These are phyloP conservation scores for Fusarium austroafricanum DNA, from an alignment of 2,329 filamentous ascomycete genomes.

Conservation along the genomic window DNA sequence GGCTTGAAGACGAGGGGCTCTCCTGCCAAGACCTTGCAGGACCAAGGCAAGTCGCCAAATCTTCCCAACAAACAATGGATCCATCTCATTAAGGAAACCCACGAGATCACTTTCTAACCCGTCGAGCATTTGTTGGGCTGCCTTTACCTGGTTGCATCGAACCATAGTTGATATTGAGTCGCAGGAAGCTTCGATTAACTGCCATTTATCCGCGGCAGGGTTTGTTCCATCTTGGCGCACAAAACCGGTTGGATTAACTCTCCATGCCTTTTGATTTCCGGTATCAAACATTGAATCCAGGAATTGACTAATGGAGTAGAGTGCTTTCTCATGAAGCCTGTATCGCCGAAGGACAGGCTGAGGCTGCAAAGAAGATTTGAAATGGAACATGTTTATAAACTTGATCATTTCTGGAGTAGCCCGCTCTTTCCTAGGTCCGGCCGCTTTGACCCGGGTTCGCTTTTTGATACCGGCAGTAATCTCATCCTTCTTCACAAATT, in stretches of 20 bases:
- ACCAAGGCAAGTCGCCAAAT: not conserved
- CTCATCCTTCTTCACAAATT: not conserved
- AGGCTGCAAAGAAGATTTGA: not conserved
- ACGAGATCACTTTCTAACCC: not conserved
- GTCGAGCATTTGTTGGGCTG: not conserved
- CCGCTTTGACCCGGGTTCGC: not conserved
- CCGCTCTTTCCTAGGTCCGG: not conserved
- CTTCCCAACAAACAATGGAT: not conserved
- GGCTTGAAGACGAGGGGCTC: not conserved
- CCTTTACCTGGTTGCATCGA: not conserved
- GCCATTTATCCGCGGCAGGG: not conserved
- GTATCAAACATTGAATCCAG: not conserved
- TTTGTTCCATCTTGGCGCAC: not conserved
- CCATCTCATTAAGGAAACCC: not conserved
- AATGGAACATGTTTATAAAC: not conserved
- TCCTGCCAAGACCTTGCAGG: not conserved
- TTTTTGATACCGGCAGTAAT: not conserved
- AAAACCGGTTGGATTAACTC: not conserved
- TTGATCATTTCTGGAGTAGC: not conserved
- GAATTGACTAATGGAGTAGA: not conserved
- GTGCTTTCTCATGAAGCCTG: not conserved
- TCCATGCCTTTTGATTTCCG: not conserved
- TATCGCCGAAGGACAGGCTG: not conserved
- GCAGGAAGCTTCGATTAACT: not conserved
- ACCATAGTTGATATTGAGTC: not conserved